Conservation (phyloP, 2,329 filamentous ascomycete genomes). For the Leptographium procerum region DNA sequence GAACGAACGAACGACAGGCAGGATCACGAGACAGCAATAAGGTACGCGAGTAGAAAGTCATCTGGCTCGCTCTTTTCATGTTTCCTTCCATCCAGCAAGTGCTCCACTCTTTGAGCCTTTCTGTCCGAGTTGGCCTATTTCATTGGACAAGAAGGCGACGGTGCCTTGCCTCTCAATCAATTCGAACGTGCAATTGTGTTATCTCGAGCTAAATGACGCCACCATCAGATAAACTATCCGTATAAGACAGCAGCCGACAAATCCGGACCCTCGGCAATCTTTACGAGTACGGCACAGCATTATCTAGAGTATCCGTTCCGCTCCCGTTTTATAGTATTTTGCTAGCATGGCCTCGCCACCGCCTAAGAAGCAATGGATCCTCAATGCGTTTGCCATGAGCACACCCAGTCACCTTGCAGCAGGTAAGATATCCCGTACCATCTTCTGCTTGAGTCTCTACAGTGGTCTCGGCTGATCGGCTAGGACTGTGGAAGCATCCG, state of each 20-base stretch:
- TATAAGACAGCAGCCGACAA: neutral
- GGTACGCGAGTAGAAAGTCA: too few species aligned
- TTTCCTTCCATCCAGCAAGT: too few species aligned
- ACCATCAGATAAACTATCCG: neutral
- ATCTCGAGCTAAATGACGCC: neutral
- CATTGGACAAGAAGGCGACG: neutral
- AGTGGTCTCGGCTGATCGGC: neutral
- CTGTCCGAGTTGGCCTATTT: neutral
- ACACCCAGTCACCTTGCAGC: conserved; percentile 2
- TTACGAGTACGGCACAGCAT: too few species aligned
- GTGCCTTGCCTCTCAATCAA: too few species aligned
- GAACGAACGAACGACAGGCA: too few species aligned
- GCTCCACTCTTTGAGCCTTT: too few species aligned
- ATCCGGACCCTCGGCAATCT: too few species aligned
- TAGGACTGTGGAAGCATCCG: conserved; percentile 3
- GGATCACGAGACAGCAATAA: too few species aligned
- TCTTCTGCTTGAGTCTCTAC: neutral
- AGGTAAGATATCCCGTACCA: neutral
- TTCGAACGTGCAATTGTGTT: neutral
- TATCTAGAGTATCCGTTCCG: neutral
- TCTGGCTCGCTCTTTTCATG: too few species aligned
- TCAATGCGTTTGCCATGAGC: conserved; percentile 5
- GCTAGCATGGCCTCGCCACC: neutral
- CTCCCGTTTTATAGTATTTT: neutral
- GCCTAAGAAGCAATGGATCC: conserved; percentile 3